A percentile compares a stretch with the other conserved stretches of the same genome.
These are phyloP conservation scores for Nigrograna mackinnonii DNA, from an alignment of 2,329 filamentous ascomycete genomes.

Conservation along the genomic window DNA sequence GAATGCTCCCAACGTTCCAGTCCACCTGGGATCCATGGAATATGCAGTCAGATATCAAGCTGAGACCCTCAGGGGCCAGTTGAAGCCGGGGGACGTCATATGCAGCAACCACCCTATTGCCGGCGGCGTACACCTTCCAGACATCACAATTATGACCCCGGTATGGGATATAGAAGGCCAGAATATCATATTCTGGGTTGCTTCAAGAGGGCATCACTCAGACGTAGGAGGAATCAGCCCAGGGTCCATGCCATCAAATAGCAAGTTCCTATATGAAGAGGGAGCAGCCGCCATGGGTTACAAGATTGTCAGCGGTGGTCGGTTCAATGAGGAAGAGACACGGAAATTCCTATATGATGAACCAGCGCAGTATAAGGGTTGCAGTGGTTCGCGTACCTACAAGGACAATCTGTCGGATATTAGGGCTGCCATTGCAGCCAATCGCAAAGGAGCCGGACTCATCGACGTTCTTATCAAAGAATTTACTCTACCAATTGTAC, in stretches of 20 bases:
- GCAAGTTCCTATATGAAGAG: neutral
- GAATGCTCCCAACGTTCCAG: neutral
- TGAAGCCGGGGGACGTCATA: neutral
- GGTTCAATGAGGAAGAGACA: neutral
- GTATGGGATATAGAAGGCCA: neutral
- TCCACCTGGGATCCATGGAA: neutral
- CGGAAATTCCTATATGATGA: neutral
- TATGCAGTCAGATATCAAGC: neutral
- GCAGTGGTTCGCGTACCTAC: neutral
- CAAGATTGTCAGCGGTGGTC: neutral
- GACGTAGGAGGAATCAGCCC: neutral
- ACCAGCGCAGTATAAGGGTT: neutral
- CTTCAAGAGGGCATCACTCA: neutral
- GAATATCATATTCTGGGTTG: neutral
- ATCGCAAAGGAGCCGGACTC: neutral
- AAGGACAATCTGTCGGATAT: neutral
- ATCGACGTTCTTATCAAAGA: neutral
- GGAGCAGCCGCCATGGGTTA: neutral
- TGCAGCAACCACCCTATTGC: neutral
- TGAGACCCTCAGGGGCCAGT: neutral
- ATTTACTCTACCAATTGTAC: neutral
- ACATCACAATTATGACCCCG: neutral
- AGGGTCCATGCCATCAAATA: neutral
- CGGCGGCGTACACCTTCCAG: neutral
- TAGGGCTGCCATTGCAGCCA: neutral